Evolutionary conservation across 148 eudicot species (phyloP), one percentile per base, ranked within the genome.

Genomic region (Camellia lanceoleosa): DNA sequence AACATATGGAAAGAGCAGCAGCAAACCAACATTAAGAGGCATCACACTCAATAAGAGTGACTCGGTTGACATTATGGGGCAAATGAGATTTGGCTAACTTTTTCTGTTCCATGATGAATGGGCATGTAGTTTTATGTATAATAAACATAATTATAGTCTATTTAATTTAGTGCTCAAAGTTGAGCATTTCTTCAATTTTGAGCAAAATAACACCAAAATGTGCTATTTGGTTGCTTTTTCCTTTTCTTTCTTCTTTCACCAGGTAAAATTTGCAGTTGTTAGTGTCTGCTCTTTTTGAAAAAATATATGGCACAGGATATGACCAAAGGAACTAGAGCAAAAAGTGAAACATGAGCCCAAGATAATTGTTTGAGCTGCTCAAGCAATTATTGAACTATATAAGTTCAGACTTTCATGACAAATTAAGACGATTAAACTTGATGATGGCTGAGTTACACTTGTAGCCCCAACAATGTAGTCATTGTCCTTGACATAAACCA

Each of bases 111-210:
- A 68, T 62, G 42, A 63, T 38, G 68, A n/a, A 51, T 66, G 71
- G 54, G 47, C 61, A 15, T 49, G 71, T 52, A 64, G 61, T 23
- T 18, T 30, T 30, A 41, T 65, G 71, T 49, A 71, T 52, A 66
- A 64, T 7, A 47, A 64, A 65, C 69, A 23, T 41, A 46, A 42
- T 43, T 47, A 30, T 13, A 54, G 30, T 19, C 55, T 54, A 73
- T 73, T 55, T 65, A 64, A 5, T 47, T 5, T 61, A 77, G 38
- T 65, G 79, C 79, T 77, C 71, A 64, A 65, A 68, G 46, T 65
- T 49, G 62, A 73, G 71, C 71, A 43, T 30, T 77, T 15, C 13
- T 77, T 77, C 49, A 20, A 65, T 30, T 64, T 23, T 65, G 46
- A 51, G 61, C 42, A 63, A 63, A 76, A 30, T 46, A 43, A 46